Evolutionary conservation across 495 filamentous ascomycete genomes (phyloP).

Genomic region (Hapsidospora chrysogenum): DNA sequence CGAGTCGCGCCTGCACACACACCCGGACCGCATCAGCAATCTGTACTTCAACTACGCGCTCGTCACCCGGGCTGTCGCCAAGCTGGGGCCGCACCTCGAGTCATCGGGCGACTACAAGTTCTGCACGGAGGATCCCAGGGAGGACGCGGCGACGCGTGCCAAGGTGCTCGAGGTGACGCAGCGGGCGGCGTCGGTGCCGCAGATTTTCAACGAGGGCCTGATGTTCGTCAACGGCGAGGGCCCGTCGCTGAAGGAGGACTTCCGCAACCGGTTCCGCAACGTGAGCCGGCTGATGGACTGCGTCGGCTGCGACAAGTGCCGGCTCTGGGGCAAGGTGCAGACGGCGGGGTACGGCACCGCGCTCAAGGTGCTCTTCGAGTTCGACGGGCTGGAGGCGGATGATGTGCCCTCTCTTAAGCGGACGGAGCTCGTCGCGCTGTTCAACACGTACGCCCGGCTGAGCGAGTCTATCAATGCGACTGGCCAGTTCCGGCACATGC

Average conservation of each 20-base stretch:
- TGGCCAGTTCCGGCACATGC: conserved; percentile 52
- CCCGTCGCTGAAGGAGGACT: conserved; percentile 80
- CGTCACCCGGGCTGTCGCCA: conserved; percentile 73
- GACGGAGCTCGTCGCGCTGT: conserved; percentile 81
- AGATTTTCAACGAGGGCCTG: conserved; percentile 81
- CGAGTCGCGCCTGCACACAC: conserved; percentile 59
- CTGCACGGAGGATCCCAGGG: conserved; percentile 67
- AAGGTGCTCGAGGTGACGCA: conserved; percentile 60
- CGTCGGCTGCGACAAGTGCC: conserved; percentile 96
- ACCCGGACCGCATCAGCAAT: conserved; percentile 88
- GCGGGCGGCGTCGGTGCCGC: conserved; percentile 45
- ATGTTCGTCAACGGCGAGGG: conserved; percentile 75
- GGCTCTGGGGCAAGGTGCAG: conserved; percentile 96
- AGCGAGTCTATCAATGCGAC: conserved; percentile 62
- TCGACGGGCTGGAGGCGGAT: conserved; percentile 56
- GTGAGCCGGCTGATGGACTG: conserved; percentile 96
- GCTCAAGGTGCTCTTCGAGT: conserved; percentile 90
- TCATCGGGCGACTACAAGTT: conserved; percentile 51
- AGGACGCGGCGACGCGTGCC: conserved; percentile 62
- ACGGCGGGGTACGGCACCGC: conserved; percentile 90
- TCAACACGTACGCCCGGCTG: conserved; percentile 85
- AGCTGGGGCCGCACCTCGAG: conserved; percentile 71
- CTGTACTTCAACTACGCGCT: conserved; percentile 98
- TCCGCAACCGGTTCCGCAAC: conserved; percentile 92
- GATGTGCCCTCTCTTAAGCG: conserved; percentile 58